A percentile compares a stretch with the other conserved stretches of the same genome.
These are phyloP conservation scores for Collybia nuda DNA, from an alignment of 768 basidiomycete genomes.

Conservation along the genomic window DNA sequence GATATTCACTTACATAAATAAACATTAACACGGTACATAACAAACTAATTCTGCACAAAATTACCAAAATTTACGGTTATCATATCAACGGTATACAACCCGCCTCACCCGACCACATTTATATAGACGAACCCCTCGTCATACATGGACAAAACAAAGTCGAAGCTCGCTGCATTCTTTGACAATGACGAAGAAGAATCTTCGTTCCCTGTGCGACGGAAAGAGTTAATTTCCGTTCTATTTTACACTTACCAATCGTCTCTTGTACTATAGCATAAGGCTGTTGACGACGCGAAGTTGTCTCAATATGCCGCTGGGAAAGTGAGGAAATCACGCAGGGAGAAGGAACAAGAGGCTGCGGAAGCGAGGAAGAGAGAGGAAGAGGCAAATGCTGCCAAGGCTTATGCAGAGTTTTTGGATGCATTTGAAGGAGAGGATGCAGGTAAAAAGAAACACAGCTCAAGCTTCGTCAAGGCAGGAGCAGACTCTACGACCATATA, in stretches of 20 bases:
- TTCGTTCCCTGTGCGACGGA: constrained; percentile 91
- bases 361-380: constrained; percentile 87
- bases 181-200: constrained; percentile 83
- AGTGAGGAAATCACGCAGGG: constrained; percentile 84
- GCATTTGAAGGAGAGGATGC: constrained; percentile 76
- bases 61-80: too few species aligned
- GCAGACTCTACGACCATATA: constrained; percentile 50
- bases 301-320: constrained; percentile 86
- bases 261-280: constrained; percentile 69
- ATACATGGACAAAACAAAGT: constrained; percentile 65
- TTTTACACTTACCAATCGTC: constrained; percentile 62
- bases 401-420: constrained; percentile 82
- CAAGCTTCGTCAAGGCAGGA: constrained; percentile 62
- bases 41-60: too few species aligned
- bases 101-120: too few species aligned
- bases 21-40: too few species aligned
- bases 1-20: too few species aligned
- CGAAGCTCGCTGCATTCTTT: constrained; percentile 78
- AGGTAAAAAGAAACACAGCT: constrained; percentile 46
- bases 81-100: too few species aligned
- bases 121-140: too few species aligned
- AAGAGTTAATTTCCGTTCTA: constrained; percentile 60
- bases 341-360: constrained; percentile 91
- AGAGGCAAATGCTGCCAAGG: constrained; percentile 75
- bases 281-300: constrained; percentile 82